phyloP scores from a whole-genome alignment of 2,329 filamentous ascomycete genomes.

The Aureobasidium sp. region DNA sequence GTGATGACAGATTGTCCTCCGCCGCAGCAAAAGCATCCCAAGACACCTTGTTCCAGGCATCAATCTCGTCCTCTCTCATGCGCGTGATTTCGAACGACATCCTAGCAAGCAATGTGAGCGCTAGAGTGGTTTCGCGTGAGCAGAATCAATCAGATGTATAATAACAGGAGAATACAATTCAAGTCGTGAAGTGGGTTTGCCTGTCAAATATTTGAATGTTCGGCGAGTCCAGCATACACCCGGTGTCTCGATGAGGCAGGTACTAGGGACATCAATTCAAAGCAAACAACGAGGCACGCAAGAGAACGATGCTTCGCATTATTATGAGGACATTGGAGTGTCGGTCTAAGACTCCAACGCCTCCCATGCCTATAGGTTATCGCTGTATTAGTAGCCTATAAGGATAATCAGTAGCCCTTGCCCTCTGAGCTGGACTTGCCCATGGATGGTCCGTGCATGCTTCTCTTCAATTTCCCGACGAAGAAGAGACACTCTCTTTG shows the following conservation, averaged over 20 bases:
- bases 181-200: not conserved
- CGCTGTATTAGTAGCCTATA: not conserved
- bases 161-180: not conserved
- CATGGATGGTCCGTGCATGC: not conserved
- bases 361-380: not conserved
- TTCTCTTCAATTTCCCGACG: not conserved
- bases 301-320: not conserved
- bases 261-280: not conserved
- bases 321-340: not conserved
- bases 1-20: slow-evolving; percentile 15
- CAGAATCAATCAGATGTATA: no score
- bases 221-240: not conserved
- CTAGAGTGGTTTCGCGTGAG: not conserved
- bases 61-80: slow-evolving; percentile 13
- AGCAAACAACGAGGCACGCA: not conserved
- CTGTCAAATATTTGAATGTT: not conserved
- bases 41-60: slow-evolving; percentile 15
- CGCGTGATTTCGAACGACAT: slow-evolving; percentile 13
- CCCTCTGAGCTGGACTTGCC: not conserved
- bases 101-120: not conserved
- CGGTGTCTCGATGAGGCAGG: slow-evolving; percentile 3
- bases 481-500: not conserved
- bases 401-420: not conserved
- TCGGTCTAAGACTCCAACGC: not conserved
- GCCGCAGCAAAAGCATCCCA: slow-evolving; percentile 15